Evolutionary conservation across 2,329 filamentous ascomycete species (phyloP).

Genomic region (Aplosporella prunicola): DNA sequence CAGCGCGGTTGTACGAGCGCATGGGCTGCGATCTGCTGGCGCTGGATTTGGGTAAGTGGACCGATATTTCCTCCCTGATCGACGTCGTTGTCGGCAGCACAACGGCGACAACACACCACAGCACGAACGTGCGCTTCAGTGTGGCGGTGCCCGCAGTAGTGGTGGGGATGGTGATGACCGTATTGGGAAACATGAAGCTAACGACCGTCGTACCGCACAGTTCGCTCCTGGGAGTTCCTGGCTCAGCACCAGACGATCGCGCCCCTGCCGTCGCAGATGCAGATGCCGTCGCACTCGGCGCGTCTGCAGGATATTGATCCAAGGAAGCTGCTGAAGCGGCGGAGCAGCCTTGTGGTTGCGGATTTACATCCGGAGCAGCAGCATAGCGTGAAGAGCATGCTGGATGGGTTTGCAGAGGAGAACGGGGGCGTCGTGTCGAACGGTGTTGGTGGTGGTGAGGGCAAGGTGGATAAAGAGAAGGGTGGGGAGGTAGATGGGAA

Average conservation of each 20-base stretch:
- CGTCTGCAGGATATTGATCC: slow-evolving; percentile 44
- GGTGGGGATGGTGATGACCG: not conserved
- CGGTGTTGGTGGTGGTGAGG: slow-evolving; percentile 11
- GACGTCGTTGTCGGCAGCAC: slow-evolving; percentile 12
- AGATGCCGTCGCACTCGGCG: not conserved
- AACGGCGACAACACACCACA: not conserved
- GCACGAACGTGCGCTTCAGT: too few relatives aligned
- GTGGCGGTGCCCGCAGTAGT: too few relatives aligned
- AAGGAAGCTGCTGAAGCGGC: slow-evolving; percentile 56
- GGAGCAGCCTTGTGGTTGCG: slow-evolving; percentile 71
- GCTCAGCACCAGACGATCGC: slow-evolving; percentile 15
- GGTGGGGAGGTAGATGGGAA: slow-evolving; percentile 16
- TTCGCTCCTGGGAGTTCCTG: slow-evolving; percentile 75
- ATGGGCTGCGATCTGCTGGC: slow-evolving; percentile 93
- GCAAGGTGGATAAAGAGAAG: slow-evolving; percentile 32
- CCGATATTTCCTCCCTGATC: slow-evolving; percentile 13
- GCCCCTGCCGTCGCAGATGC: slow-evolving; percentile 15
- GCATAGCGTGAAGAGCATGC: slow-evolving; percentile 15
- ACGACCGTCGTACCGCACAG: slow-evolving; percentile 32
- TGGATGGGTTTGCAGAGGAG: slow-evolving; percentile 11
- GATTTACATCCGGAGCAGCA: slow-evolving; percentile 47
- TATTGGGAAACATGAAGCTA: slow-evolving; percentile 9
- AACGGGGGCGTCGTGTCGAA: not conserved
- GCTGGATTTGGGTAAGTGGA: slow-evolving; percentile 60
- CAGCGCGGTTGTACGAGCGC: slow-evolving; percentile 70